These are phyloP conservation scores for Thalia dealbata DNA, from an alignment of 176 grass and related monocot species.

Conservation along the genomic window DNA sequence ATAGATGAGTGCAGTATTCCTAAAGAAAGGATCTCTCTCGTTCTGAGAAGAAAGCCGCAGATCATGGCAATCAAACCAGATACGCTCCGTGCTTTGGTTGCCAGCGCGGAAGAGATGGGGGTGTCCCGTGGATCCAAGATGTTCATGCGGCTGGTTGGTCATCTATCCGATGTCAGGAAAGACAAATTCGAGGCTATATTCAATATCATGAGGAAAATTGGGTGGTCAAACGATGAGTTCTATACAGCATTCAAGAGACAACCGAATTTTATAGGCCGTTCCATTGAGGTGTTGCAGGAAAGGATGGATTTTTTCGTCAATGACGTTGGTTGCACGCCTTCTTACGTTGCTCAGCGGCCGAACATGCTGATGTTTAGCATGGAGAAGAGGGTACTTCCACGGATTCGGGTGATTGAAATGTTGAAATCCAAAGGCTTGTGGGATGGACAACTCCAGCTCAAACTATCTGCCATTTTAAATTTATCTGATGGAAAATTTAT, in stretches of 20 bases:
- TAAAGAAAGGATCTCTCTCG: neutral
- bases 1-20: constrained; percentile 4
- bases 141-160: neutral
- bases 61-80: neutral
- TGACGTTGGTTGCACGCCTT: constrained; percentile 21
- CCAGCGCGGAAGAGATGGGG: neutral
- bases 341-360: constrained; percentile 11
- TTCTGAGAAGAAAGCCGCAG: neutral
- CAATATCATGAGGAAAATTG: constrained; percentile 24
- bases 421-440: constrained; percentile 31
- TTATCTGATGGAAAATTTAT: constrained; percentile 8
- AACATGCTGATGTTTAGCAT: constrained; percentile 28
- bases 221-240: constrained; percentile 37
- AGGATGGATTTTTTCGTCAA: constrained; percentile 27
- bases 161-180: neutral
- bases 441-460: too few relatives aligned
- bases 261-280: constrained; percentile 23
- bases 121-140: neutral
- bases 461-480: too few relatives aligned
- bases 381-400: constrained; percentile 28
- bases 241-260: neutral
- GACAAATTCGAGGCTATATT: constrained; percentile 31
- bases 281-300: constrained; percentile 17
- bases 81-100: neutral
- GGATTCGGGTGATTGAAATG: constrained; percentile 30